Evolutionary conservation across 2,329 filamentous ascomycete species (phyloP), one percentile per base, ranked within the genome.

Genomic region (Ceratocystis albifundus): DNA sequence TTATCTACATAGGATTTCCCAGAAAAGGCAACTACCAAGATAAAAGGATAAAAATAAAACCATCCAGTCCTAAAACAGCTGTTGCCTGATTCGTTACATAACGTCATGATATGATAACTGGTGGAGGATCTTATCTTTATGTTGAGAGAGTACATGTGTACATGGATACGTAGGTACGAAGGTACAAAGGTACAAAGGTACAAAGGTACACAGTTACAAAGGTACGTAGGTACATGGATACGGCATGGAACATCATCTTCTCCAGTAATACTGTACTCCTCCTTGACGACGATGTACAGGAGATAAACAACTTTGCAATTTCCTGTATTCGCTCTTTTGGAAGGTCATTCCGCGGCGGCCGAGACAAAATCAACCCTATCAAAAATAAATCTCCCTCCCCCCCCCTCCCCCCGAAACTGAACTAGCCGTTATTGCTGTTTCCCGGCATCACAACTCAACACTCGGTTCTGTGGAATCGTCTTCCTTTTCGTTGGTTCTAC

Each of bases 281-380:
- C 10, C 3, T 15, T 41, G 10, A 20, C n/a, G 46, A n/a, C 46
- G 20, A 20, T 48, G 4, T 20, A 48, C 10, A 41, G 10, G 36
- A 41, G 36, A 41, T 41, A 41, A 41, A 15, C 10, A 41, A 41
- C 15, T 41, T 41, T 12, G 36, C 36, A 15, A 12, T 41, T 41
- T 41, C 36, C 12, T 41, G 36, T 41, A 15, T 41, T 15, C 4
- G 4, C 8, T 41, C 15, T 12, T 12, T 3, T 15, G 4, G 36
- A 12, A 41, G 36, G 36, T 3, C 20, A 28, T 20, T 48, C 28
- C 46, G 41, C 41, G 5, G 28, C 46, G 46, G 41, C 46, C 28
- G 15, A 63, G 46, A 63, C 28, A 63, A 63, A 46, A 63, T 46
- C 28, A 63, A 48, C 46, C 41, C 46, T 63, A 46, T 46, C 46